Conservation (phyloP, 2,329 filamentous ascomycete species). For the Raffaelea arxii region DNA sequence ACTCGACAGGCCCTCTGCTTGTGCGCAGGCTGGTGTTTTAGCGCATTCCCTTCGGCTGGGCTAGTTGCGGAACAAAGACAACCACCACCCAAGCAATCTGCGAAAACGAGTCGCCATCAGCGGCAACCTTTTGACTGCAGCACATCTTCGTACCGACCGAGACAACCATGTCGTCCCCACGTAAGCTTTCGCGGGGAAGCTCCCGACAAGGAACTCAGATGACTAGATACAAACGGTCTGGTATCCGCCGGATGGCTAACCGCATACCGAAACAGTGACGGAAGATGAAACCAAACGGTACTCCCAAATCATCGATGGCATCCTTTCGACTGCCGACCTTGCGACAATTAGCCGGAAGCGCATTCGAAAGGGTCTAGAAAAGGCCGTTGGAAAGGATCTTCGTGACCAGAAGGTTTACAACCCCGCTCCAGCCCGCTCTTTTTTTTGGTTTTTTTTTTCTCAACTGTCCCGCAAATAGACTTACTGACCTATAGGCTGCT, state of each 20-base stretch:
- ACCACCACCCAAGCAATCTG: neutral
- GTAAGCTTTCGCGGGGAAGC: constrained; percentile 1
- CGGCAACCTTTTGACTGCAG: neutral
- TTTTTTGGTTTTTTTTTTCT: neutral
- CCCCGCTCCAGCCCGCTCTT: neutral
- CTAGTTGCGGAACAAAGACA: neutral
- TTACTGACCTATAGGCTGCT: constrained; percentile 37
- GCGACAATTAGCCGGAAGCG: constrained; percentile 56
- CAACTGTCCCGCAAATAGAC: neutral
- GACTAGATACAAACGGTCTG: neutral
- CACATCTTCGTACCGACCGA: neutral
- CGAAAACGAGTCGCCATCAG: neutral
- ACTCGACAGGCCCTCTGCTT: neutral
- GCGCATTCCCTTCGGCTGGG: neutral
- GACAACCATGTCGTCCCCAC: constrained; percentile 4
- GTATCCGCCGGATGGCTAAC: constrained; percentile 9
- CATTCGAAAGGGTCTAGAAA: constrained; percentile 47
- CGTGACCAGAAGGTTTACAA: constrained; percentile 48
- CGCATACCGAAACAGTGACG: constrained; percentile 37
- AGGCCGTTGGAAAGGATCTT: constrained; percentile 45
- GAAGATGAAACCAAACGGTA: constrained; percentile 40
- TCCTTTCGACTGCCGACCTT: constrained; percentile 48
- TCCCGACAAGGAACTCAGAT: constrained; percentile 1
- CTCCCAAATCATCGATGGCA: constrained; percentile 49
- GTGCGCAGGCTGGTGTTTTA: too few species aligned